Conservation (phyloP, 306 rosid species). For the Malus domestica region DNA sequence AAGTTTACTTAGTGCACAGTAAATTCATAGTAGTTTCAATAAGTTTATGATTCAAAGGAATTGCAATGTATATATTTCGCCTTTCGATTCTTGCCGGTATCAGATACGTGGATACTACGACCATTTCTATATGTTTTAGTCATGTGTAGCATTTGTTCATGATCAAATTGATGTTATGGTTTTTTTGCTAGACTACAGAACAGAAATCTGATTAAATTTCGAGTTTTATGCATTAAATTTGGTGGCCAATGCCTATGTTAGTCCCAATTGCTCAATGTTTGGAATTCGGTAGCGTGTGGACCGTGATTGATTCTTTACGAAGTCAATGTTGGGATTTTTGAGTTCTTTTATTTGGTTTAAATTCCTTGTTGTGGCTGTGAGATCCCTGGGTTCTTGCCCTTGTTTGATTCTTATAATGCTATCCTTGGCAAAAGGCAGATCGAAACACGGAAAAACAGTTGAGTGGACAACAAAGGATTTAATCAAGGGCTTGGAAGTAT, state of each 20-base stretch:
- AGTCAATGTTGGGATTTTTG: not conserved
- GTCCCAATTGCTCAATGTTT: not conserved
- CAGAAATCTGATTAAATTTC: not conserved
- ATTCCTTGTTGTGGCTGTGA: conserved; percentile 16
- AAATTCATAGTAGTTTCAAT: not conserved
- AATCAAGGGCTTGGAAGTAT: conserved; percentile 77
- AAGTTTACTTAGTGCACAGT: not conserved
- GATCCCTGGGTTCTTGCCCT: conserved; percentile 4
- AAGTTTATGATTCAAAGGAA: not conserved
- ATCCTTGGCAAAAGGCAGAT: conserved; percentile 97
- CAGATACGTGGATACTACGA: not conserved
- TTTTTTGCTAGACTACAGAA: not conserved
- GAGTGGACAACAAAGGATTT: conserved; percentile 95
- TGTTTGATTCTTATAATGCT: conserved; percentile 54
- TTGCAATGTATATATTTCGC: not conserved
- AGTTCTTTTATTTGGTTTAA: conserved; percentile 5
- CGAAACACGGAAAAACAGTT: conserved; percentile 93
- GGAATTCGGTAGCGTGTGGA: not conserved
- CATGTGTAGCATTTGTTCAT: not conserved
- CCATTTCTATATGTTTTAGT: not conserved
- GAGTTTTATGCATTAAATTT: not conserved
- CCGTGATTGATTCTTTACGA: not conserved
- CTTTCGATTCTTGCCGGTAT: not conserved
- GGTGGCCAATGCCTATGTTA: not conserved
- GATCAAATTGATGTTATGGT: not conserved